Conservation (phyloP, 78 protist species). For the Dictyostelium intermedium region DNA sequence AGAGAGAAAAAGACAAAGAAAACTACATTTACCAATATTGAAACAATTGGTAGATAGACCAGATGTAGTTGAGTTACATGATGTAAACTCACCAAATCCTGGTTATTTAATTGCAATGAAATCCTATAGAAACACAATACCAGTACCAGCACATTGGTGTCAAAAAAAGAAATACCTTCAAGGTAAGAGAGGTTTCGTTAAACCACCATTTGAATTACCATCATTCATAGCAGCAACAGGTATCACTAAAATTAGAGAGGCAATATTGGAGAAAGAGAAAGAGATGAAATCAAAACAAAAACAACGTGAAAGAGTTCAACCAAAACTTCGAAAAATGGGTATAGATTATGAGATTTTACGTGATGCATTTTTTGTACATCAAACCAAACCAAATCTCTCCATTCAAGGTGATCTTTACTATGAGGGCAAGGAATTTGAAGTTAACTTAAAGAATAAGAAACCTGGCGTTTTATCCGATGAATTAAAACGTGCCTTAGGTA, state of each 20-base stretch:
- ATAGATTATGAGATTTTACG: conserved; percentile 96
- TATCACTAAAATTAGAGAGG: conserved; percentile 92
- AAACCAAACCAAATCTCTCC: conserved; percentile 89
- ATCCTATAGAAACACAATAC: conserved; percentile 91
- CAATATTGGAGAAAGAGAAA: conserved; percentile 79
- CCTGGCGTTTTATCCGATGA: conserved; percentile 91
- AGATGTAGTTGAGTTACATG: conserved; percentile 92
- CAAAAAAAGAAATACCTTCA: conserved; percentile 97
- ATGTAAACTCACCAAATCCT: conserved; percentile 96
- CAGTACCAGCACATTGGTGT: conserved; percentile 99
- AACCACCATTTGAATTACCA: conserved; percentile 95
- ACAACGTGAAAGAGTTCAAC: conserved; percentile 83
- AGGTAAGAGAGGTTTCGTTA: conserved; percentile 96
- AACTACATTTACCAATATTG: conserved; percentile 90
- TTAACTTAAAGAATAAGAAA: conserved; percentile 59
- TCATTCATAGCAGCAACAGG: conserved; percentile 98
- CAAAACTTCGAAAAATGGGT: conserved; percentile 92
- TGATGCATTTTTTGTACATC: conserved; percentile 97
- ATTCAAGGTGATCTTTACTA: conserved; percentile 90
- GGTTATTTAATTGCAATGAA: conserved; percentile 93
- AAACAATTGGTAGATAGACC: conserved; percentile 93
- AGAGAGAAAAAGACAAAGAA: conserved; percentile 73
- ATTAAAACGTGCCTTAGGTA: conserved; percentile 92
- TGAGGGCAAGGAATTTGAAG: conserved; percentile 94
- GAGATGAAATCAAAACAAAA: conserved; percentile 81